Percentiles rank a stretch among this genome's conserved stretches.
Conservation (phyloP, 139 green algal species). For the Zygnema cylindricum region DNA sequence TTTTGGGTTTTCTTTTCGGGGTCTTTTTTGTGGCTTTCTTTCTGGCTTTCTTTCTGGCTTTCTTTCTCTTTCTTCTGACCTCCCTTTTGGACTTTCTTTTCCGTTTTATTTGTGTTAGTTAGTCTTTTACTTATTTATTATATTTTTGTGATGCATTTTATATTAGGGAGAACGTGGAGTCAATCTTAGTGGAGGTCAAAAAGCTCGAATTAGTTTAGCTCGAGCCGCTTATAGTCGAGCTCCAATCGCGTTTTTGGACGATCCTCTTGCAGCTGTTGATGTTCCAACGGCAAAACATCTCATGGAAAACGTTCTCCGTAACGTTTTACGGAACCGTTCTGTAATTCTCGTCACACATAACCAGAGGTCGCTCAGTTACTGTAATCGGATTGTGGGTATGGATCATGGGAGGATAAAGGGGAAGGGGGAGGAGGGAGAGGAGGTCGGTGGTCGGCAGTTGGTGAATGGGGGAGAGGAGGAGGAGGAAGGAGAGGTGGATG, state of each 20-base stretch:
- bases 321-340: conserved; percentile 35
- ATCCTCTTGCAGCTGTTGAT: conserved; percentile 78
- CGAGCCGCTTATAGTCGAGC: conserved; percentile 78
- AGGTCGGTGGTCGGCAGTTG: background rate
- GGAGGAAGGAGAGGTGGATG: background rate
- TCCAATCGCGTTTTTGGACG: conserved; percentile 77
- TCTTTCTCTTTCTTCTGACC: too few relatives aligned
- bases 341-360: conserved; percentile 52
- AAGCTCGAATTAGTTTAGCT: conserved; percentile 88
- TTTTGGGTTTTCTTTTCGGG: too few relatives aligned
- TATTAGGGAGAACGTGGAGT: conserved; percentile 84
- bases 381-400: conserved; percentile 35
- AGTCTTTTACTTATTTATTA: background rate
- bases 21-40: too few relatives aligned
- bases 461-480: background rate
- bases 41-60: too few relatives aligned
- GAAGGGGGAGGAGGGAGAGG: conserved; percentile 17
- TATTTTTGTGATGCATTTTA: background rate
- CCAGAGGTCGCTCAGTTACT: conserved; percentile 20
- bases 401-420: conserved; percentile 4
- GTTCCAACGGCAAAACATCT: conserved; percentile 71
- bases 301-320: conserved; percentile 72
- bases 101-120: background rate
- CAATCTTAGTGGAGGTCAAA: conserved; percentile 91
- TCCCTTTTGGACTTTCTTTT: too few relatives aligned